A percentile compares a stretch with the other conserved stretches of the same genome.
Evolutionary conservation across 2,329 filamentous ascomycete genomes (phyloP).

Genomic region (Sporothrix inflata): DNA sequence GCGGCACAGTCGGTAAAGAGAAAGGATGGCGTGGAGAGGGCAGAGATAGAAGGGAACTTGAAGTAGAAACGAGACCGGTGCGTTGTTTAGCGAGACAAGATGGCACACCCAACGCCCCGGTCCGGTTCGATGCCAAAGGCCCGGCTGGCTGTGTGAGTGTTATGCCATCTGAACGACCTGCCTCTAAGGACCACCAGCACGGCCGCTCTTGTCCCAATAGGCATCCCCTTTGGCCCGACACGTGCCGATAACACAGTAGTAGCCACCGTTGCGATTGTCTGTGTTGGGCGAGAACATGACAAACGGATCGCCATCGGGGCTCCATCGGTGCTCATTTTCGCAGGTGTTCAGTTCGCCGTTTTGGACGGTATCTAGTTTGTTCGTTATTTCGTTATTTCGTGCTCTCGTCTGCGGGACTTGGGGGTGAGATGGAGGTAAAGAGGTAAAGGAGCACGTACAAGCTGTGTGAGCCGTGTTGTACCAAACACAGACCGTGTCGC

Average conservation of each 20-base stretch:
- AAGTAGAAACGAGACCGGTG: no score
- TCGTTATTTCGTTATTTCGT: background rate
- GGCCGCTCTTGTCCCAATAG: conserved; percentile 24
- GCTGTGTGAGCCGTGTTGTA: conserved; percentile 25
- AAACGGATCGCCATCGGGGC: conserved; percentile 2
- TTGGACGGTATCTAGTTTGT: background rate
- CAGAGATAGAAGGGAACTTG: no score
- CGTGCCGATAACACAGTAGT: conserved; percentile 21
- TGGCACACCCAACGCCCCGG: no score
- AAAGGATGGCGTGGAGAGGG: no score
- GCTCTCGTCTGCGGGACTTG: background rate
- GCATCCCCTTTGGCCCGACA: conserved; percentile 13
- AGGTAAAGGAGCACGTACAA: background rate
- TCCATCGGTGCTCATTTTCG: background rate
- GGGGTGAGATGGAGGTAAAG: background rate
- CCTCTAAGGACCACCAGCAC: conserved; percentile 20
- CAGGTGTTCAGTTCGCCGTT: background rate
- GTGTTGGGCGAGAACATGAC: conserved; percentile 23
- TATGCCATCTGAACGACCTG: background rate
- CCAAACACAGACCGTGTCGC: conserved; percentile 20
- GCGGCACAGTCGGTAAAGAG: no score
- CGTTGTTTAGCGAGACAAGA: no score
- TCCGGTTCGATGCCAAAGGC: no score
- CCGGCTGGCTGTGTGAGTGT: background rate
- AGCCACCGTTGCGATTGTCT: conserved; percentile 19